A percentile compares a stretch with the other conserved stretches of the same genome.
These are phyloP conservation scores for Aethionema arabicum DNA, from an alignment of 345 rosid species.

Conservation along the genomic window DNA sequence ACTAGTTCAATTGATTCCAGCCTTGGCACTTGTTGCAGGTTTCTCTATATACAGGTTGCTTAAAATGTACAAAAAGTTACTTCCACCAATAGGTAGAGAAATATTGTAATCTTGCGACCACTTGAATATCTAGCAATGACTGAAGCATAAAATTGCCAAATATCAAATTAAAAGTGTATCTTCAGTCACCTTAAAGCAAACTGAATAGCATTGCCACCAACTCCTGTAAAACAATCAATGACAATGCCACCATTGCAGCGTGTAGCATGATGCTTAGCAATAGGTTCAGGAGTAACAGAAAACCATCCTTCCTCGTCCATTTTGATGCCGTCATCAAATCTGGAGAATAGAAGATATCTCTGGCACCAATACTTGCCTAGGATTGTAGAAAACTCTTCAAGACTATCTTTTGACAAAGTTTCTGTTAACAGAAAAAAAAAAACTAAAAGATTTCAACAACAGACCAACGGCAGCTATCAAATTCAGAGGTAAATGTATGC, in stretches of 20 bases:
- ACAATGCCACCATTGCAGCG: conserved; percentile 57
- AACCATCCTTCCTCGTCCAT: conserved; percentile 99
- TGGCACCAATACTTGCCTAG: conserved; percentile 84
- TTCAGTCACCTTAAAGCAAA: conserved; percentile 63
- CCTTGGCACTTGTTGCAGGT: background rate
- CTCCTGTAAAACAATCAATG: conserved; percentile 88
- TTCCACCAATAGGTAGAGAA: background rate
- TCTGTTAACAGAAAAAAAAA: conserved; percentile 43
- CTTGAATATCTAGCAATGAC: background rate
- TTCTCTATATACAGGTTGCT: background rate
- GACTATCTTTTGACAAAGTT: conserved; percentile 38
- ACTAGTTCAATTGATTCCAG: background rate
- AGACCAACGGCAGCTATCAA: background rate
- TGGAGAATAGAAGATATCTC: conserved; percentile 72
- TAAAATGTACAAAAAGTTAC: background rate
- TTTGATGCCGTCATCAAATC: conserved; percentile 74
- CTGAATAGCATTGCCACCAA: conserved; percentile 95
- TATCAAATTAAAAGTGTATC: background rate
- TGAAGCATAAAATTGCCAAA: conserved; percentile 1
- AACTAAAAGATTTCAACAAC: conserved; percentile 1
- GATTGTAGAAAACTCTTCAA: conserved; percentile 45
- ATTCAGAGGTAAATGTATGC: conserved; percentile 6
- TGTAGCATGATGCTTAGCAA: conserved; percentile 81
- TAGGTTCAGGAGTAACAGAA: conserved; percentile 90
- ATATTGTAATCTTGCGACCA: background rate